Evolutionary conservation across 1,284 basidiomycete species (phyloP).

Genomic region (Ceratobasidium sp.): DNA sequence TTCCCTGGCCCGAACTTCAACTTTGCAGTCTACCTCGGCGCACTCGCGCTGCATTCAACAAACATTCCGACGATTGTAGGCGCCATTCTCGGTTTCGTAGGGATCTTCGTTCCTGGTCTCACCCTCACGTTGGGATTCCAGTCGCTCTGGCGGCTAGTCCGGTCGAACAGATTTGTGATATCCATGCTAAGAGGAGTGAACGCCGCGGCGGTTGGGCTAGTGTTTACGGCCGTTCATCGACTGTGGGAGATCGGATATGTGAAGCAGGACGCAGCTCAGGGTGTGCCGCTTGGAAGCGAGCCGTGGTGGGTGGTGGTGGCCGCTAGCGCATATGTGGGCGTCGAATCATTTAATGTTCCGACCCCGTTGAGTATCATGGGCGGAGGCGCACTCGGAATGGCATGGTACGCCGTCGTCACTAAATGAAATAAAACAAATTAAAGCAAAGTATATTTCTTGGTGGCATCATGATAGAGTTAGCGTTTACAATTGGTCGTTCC

Average conservation of each 20-base stretch:
- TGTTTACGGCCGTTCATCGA: conserved; percentile 69
- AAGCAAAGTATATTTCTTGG: too few species aligned
- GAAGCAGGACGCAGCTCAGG: conserved; percentile 50
- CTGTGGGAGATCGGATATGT: conserved; percentile 59
- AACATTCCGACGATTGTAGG: conserved; percentile 58
- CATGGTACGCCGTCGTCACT: conserved; percentile 52
- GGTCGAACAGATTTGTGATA: conserved; percentile 60
- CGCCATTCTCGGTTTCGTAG: conserved; percentile 64
- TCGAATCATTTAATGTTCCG: conserved; percentile 57
- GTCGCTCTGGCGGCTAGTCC: conserved; percentile 64
- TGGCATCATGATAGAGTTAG: too few species aligned
- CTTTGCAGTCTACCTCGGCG: conserved; percentile 69
- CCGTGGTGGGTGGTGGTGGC: conserved; percentile 63
- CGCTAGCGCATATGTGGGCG: conserved; percentile 55
- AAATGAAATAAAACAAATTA: too few species aligned
- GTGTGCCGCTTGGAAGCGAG: conserved; percentile 58
- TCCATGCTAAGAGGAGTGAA: conserved; percentile 67
- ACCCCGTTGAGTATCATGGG: conserved; percentile 58
- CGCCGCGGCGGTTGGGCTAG: conserved; percentile 67
- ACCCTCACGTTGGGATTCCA: conserved; percentile 66
- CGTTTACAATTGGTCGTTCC: too few species aligned
- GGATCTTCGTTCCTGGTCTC: conserved; percentile 67
- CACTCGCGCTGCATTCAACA: conserved; percentile 58
- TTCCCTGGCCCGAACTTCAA: conserved; percentile 72
- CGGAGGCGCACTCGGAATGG: conserved; percentile 59